phyloP scores from a whole-genome alignment of 495 filamentous ascomycete genomes.

The Glarea lozoyensis region DNA sequence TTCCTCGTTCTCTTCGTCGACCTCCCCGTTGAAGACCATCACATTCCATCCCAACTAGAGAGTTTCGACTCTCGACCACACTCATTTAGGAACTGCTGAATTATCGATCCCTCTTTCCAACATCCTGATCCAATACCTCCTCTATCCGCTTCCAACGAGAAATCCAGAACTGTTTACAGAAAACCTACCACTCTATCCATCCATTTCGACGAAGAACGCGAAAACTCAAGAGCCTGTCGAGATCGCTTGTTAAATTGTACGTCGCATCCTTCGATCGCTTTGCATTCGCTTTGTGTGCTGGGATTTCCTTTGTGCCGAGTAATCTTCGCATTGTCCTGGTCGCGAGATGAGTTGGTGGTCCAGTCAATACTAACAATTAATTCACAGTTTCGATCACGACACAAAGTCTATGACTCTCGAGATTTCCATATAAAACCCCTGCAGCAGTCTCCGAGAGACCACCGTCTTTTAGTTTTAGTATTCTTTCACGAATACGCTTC shows the following conservation, averaged over 20 bases:
- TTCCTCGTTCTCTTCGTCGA: constrained; percentile 13
- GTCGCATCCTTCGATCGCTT: neutral
- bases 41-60: constrained; percentile 30
- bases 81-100: constrained; percentile 44
- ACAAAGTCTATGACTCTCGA: constrained; percentile 1
- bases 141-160: neutral
- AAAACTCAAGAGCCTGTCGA: neutral
- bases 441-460: constrained; percentile 17
- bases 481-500: constrained; percentile 18
- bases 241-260: neutral
- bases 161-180: neutral
- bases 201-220: neutral
- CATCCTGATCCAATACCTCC: neutral
- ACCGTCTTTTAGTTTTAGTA: constrained; percentile 10
- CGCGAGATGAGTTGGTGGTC: neutral
- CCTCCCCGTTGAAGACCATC: constrained; percentile 4
- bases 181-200: neutral
- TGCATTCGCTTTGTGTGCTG: neutral
- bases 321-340: neutral
- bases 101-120: constrained; percentile 13
- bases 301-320: neutral
- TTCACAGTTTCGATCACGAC: neutral
- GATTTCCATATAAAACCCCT: too few species aligned
- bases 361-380: constrained; percentile 15
- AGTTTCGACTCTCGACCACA: constrained; percentile 46